Base-by-base conservation (phyloP, 805 yeast species). In the Ogataea dorogensis region DNA sequence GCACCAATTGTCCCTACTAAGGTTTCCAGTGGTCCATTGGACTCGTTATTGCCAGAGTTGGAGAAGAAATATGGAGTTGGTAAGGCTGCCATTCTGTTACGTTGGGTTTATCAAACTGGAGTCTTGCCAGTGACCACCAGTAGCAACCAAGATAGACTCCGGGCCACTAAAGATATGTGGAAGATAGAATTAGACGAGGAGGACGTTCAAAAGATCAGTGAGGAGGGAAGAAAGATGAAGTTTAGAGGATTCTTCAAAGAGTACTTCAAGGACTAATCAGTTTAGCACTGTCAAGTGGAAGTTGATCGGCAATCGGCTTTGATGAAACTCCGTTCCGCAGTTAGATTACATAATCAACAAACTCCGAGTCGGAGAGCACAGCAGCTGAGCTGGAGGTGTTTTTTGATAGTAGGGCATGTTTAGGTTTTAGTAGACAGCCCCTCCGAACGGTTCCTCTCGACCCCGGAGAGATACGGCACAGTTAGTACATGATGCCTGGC, bases 101-200 rank as follows among this genome's bases (percentile, higher is more conserved):
- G 86, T 57, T 85, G 87, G 83, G 79, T 81, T 7, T 67, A 75
- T 38, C 81, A 79, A 54, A 60, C 60, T 13, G 84, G 82, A 12
- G 71, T 80, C 6, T 54, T 84, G 24, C 94, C 95, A 16, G 64
- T 86, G 14, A 86, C 95, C 5, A 84, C 93, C 9, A 75, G 88
- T 2, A 69, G 81, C 3, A 73, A 75, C 38, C 54, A 56, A 17
- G 70, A 70, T 33, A 72, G 95, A 56, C 67, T 83, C 43, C 52
- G 61, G 40, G 77, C 79, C 49, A 70, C 78, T 11, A 63, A 77
- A 43, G 72, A 73, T 12, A 61, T 81, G 21, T 77, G 76, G 45
- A 68, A 67, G 21, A 81, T 85, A 45, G 54, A 70, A 44, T 61
- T 86, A 39, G 59, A 68, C 3, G 49, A 59, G 1, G 75, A 61